A percentile compares a stretch with the other conserved stretches of the same genome.
Conservation (phyloP, 2,329 filamentous ascomycete species). For the Epichloe glyceriae region DNA sequence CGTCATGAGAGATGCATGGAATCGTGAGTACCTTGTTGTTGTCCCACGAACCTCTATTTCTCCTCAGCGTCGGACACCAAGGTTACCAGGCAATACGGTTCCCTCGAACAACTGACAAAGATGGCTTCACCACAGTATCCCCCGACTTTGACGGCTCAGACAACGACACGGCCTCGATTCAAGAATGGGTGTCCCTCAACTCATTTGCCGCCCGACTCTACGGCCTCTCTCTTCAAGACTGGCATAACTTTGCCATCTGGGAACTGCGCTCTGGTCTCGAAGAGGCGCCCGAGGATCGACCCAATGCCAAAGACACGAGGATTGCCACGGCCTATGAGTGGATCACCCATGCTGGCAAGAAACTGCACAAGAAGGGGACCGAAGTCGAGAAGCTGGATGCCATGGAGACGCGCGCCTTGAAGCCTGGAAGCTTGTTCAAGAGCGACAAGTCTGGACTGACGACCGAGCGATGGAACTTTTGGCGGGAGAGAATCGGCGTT, state of each 20-base stretch:
- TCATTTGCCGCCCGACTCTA: constrained; percentile 20
- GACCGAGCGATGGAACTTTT: constrained; percentile 18
- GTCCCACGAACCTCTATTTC: neutral
- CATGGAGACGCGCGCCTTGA: constrained; percentile 9
- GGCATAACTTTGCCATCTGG: constrained; percentile 18
- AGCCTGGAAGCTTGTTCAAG: constrained; percentile 11
- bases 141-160: constrained; percentile 14
- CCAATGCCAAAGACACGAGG: constrained; percentile 9
- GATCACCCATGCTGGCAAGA: constrained; percentile 17
- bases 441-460: constrained; percentile 12
- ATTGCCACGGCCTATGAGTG: constrained; percentile 16
- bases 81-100: neutral
- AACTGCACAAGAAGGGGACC: constrained; percentile 11
- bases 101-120: neutral
- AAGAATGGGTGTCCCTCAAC: constrained; percentile 20
- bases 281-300: constrained; percentile 9
- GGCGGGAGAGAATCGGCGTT: constrained; percentile 15
- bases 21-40: constrained; percentile 12
- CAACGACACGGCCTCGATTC: constrained; percentile 9
- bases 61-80: neutral
- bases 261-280: constrained; percentile 19
- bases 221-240: constrained; percentile 10
- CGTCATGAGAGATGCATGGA: constrained; percentile 18
- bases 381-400: constrained; percentile 10
- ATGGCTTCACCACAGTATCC: constrained; percentile 7